phyloP scores from a whole-genome alignment of 1,284 basidiomycete genomes.

The Marasmius fiardii region DNA sequence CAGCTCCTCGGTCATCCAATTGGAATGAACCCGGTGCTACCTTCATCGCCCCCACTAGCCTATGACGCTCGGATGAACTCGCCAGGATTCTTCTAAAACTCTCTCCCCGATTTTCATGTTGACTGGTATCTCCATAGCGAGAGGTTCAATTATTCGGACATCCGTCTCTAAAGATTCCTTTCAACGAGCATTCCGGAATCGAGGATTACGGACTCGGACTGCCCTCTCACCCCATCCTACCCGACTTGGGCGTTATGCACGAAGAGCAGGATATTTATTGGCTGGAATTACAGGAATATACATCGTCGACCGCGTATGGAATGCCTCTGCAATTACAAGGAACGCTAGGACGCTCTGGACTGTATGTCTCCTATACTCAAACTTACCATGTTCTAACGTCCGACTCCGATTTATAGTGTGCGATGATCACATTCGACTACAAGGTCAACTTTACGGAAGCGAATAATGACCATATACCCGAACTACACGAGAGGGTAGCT shows the following conservation, averaged over 20 bases:
- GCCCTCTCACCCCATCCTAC: conserved; percentile 3
- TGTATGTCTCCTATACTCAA: conserved; percentile 31
- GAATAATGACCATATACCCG: conserved; percentile 67
- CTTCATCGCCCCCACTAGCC: not conserved
- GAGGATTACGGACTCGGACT: not conserved
- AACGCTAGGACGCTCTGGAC: conserved; percentile 68
- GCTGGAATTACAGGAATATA: conserved; percentile 44
- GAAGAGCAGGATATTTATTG: conserved; percentile 33
- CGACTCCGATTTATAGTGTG: conserved; percentile 40
- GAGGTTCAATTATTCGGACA: not conserved
- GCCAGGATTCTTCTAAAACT: not conserved
- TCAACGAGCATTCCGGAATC: not conserved
- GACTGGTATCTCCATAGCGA: not conserved
- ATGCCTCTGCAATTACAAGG: conserved; percentile 64
- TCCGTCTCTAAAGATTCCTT: not conserved
- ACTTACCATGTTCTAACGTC: not conserved
- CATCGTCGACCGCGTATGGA: conserved; percentile 52
- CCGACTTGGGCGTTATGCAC: conserved; percentile 18
- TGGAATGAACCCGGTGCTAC: not conserved
- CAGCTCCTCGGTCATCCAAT: not conserved
- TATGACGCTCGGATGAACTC: not conserved
- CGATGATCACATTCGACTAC: conserved; percentile 70
- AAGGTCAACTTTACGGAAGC: conserved; percentile 79
- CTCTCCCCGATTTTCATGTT: not conserved
- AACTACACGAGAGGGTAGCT: conserved; percentile 80